Percentiles rank a stretch among this genome's conserved stretches.
These are phyloP conservation scores for Mycena epipterygia DNA, from an alignment of 768 basidiomycete species.

Conservation along the genomic window DNA sequence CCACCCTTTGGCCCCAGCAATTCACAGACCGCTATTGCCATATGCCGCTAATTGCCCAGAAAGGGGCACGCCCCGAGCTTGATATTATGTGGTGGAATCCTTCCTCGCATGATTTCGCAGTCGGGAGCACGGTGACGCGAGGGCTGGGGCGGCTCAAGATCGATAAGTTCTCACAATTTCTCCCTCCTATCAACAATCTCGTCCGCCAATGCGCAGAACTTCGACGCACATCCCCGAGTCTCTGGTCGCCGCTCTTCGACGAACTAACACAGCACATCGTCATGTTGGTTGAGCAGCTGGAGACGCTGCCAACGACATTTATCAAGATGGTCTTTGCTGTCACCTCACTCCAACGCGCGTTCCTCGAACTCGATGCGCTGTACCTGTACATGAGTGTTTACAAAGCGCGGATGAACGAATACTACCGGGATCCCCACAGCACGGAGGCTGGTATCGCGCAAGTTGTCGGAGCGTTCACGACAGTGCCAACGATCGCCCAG, in stretches of 20 bases:
- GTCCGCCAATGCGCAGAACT: too few relatives aligned
- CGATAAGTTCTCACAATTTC: too few relatives aligned
- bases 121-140: too few relatives aligned
- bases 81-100: too few relatives aligned
- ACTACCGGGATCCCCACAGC: neutral
- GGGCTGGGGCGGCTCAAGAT: too few relatives aligned
- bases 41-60: too few relatives aligned
- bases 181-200: too few relatives aligned
- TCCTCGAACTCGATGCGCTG: neutral
- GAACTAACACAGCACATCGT: neutral
- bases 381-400: neutral
- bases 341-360: neutral
- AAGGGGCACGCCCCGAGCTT: too few relatives aligned
- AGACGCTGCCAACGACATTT: neutral
- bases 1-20: too few relatives aligned
- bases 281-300: neutral
- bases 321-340: neutral
- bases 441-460: neutral
- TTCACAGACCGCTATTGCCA: too few relatives aligned
- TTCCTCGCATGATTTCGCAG: too few relatives aligned
- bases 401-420: neutral
- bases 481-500: neutral
- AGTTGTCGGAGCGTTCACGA: neutral
- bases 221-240: too few relatives aligned
- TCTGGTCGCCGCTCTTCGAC: neutral